Evolutionary conservation across 768 basidiomycete species (phyloP).

Genomic region (Cyathus striatus): DNA sequence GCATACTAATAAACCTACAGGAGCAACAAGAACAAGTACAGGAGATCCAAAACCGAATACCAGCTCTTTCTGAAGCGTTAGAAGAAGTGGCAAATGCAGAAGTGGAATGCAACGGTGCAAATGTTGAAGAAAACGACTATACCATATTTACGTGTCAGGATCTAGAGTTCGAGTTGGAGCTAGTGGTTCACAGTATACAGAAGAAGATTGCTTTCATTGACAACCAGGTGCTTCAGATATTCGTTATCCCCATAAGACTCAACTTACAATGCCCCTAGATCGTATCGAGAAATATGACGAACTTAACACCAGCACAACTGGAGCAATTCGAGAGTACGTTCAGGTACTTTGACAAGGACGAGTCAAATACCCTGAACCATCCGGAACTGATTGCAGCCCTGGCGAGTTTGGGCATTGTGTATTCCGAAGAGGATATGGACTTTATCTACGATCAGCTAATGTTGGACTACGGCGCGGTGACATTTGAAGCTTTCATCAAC

Average conservation of each 20-base stretch:
- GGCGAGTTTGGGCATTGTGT: conserved; percentile 91
- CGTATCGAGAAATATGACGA: conserved; percentile 89
- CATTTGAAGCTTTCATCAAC: conserved; percentile 92
- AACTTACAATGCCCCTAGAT: conserved; percentile 45
- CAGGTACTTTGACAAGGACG: conserved; percentile 94
- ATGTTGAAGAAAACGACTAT: conserved; percentile 96
- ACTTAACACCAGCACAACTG: conserved; percentile 90
- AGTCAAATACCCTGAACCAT: conserved; percentile 79
- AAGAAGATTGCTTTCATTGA: conserved; percentile 96
- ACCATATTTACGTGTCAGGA: conserved; percentile 88
- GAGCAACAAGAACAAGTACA: conserved; percentile 69
- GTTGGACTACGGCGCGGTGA: conserved; percentile 81
- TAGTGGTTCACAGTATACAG: conserved; percentile 72
- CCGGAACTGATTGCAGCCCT: conserved; percentile 92
- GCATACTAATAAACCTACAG: conserved; percentile 26
- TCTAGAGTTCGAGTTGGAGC: conserved; percentile 82
- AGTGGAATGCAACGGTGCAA: conserved; percentile 74
- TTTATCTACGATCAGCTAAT: conserved; percentile 77
- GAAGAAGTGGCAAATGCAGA: conserved; percentile 59
- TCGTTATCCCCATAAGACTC: conserved; percentile 1
- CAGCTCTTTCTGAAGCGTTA: conserved; percentile 55
- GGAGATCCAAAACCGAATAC: conserved; percentile 62
- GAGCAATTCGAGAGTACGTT: conserved; percentile 98
- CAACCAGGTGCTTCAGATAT: conserved; percentile 65
- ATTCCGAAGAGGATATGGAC: conserved; percentile 87